Evolutionary conservation across 257 asterid genomes (phyloP), one percentile per base, ranked within the genome.

Genomic region (Apocynum venetum): DNA sequence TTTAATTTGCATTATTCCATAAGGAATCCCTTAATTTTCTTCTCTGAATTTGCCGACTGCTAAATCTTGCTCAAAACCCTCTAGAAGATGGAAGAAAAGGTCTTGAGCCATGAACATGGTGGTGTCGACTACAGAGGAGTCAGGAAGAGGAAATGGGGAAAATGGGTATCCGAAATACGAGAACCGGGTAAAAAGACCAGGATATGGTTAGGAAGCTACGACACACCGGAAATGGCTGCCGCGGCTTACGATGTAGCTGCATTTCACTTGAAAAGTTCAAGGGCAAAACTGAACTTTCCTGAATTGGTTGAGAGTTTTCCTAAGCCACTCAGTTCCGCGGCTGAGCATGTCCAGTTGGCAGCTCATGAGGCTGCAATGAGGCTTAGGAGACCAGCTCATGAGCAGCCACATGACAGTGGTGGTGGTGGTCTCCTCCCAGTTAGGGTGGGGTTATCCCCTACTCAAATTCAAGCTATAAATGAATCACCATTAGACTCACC

Each of bases 401-500:
- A 15, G 36, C 64, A 3, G 70, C 61, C 40, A 36, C 15, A n/a
- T 0, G 1, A 51, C 14, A 17, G 56, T 46, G 46, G 47, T 40
- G 10, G 74, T 41, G 40, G 75, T 25, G 88, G 1, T 14, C 1
- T 47, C 10, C 44, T 61, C 8, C 89, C 89, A 1, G 84, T 66
- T 3, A 78, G 86, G 61, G 90, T 90, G 59, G 89, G 86, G 76
- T 36, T 90, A 4, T 88, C 96, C 0, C 86, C 84, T 0, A 86
- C 80, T 35, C 86, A 90, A 73, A 90, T 90, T 81, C 91, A 89
- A 68, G 93, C 93, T 48, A 85, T 90, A 51, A 87, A 90, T 36
- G 96, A 90, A 59, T 82, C 87, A 2, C 93, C 96, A 10, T 79
- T 90, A 57, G 93, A 89, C 79, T 89, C 96, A 25, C 90, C 96